Conservation (phyloP, 106 monocot species). For the Agapanthus africanus region DNA sequence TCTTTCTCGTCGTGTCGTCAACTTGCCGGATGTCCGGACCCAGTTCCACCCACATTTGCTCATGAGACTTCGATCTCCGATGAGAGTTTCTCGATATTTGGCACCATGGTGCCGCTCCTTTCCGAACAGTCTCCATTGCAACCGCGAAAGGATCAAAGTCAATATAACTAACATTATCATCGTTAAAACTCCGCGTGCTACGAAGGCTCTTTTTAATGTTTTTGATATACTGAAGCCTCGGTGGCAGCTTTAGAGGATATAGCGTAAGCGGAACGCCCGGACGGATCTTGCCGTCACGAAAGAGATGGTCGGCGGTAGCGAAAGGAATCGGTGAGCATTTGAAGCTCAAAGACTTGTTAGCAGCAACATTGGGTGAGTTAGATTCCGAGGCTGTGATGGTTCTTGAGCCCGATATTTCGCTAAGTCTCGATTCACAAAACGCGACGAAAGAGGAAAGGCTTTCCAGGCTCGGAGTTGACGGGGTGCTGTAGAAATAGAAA, state of each 20-base stretch:
- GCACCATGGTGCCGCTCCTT: background rate
- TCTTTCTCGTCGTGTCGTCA: background rate
- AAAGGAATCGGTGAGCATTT: background rate
- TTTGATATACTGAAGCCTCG: background rate
- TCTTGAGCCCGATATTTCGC: background rate
- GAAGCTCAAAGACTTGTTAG: background rate
- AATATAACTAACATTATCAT: background rate
- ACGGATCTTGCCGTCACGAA: background rate
- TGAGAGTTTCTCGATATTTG: background rate
- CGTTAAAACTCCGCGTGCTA: background rate
- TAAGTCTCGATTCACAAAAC: background rate
- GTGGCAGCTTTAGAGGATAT: background rate
- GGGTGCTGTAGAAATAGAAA: conserved; percentile 10
- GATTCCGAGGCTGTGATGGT: background rate
- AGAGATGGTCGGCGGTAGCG: background rate
- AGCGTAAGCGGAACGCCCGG: background rate
- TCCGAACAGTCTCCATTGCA: background rate
- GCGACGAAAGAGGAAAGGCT: conserved; percentile 4
- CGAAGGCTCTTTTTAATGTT: conserved; percentile 7
- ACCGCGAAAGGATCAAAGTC: background rate
- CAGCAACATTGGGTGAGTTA: background rate
- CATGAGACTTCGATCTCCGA: background rate
- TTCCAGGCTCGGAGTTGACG: background rate
- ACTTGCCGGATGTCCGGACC: background rate
- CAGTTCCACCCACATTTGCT: background rate